Conservation (phyloP, 208 protist species). For the Angomonas ambiguus region DNA sequence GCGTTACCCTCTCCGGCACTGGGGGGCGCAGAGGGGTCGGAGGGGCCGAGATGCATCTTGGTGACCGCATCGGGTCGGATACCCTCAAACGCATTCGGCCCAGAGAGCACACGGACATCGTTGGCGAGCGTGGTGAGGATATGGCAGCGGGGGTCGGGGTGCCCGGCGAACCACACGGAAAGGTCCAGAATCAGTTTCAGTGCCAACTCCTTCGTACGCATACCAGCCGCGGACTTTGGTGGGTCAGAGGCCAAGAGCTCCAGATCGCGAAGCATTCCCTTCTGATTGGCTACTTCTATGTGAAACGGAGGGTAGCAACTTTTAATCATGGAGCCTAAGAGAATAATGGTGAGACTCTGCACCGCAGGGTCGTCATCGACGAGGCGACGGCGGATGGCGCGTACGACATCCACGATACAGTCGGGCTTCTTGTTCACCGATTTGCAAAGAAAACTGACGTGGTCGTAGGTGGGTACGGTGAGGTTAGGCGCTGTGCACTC, state of each 20-base stretch:
- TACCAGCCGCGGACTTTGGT: slow-evolving; percentile 38
- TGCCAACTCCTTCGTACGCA: slow-evolving; percentile 53
- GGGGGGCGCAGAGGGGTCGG: not conserved
- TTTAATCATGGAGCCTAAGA: slow-evolving; percentile 68
- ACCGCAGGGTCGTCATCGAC: slow-evolving; percentile 57
- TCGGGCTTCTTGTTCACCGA: slow-evolving; percentile 54
- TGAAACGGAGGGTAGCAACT: slow-evolving; percentile 56
- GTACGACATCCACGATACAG: slow-evolving; percentile 57
- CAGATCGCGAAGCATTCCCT: slow-evolving; percentile 76
- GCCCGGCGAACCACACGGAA: slow-evolving; percentile 76
- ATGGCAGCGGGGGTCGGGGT: slow-evolving; percentile 52
- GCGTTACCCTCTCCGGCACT: not conserved
- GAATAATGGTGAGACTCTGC: slow-evolving; percentile 56
- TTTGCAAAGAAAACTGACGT: slow-evolving; percentile 71
- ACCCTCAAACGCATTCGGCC: slow-evolving; percentile 70
- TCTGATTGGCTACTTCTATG: slow-evolving; percentile 59
- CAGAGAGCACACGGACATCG: slow-evolving; percentile 50
- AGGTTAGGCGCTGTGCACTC: slow-evolving; percentile 69
- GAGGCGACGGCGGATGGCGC: slow-evolving; percentile 71
- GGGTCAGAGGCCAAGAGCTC: slow-evolving; percentile 52
- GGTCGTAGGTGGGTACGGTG: slow-evolving; percentile 42
- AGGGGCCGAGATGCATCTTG: slow-evolving; percentile 8
- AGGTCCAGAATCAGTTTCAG: slow-evolving; percentile 75
- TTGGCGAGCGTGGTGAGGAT: slow-evolving; percentile 62
- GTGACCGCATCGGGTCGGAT: slow-evolving; percentile 38